Base-by-base conservation (phyloP, 352 stramenopile genomes). In the Phytophthora europaea region DNA sequence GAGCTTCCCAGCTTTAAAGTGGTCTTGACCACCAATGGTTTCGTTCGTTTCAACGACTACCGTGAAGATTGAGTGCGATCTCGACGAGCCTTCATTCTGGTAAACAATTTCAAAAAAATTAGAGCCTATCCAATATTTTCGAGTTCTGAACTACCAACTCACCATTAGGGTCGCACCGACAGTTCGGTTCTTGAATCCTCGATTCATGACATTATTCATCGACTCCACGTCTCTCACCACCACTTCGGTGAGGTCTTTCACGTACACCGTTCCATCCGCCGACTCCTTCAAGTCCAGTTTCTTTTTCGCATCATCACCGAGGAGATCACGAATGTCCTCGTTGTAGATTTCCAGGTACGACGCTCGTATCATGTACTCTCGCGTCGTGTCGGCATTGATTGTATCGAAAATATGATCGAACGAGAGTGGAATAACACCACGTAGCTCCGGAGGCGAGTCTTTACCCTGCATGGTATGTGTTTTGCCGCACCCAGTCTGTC, bases 301-400 rank as follows among this genome's bases (percentile, higher is more conserved):
- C 70, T 96, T 89, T 76, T 95, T 90, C 22, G 81, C 51, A 73
- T 92, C 83, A 52, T 98, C 87, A 12, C 58, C 71, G 10, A 99
- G 82, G 16, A 98, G 72, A 72, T 99, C 96, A 22, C 90, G 84
- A 55, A 99, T 98, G 60, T 97, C 91, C 63, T 99, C 95, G 65
- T 99, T 98, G 86, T 99, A 99, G 55, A 99, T 98, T 72, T 99
- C 95, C 22, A 99, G 80, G 75, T 98, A 98, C 52, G 91, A 98
- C 38, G 86, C 89, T 56, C 89, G 84, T 7, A 94, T 87, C 89
- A 94, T 95, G 67, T 96, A 94, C 58, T 96, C 88, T 10, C 79
- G 76, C 6, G 72, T 82, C 9, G 78, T 78, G 45, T 96, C 87
- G 22, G 87, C 77, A 45, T 83, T 82, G 59, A 97, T 95, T 20